Evolutionary conservation across 164 flowering plant genomes (phyloP), one percentile per base, ranked within the genome.

Genomic region (Piper longum): DNA sequence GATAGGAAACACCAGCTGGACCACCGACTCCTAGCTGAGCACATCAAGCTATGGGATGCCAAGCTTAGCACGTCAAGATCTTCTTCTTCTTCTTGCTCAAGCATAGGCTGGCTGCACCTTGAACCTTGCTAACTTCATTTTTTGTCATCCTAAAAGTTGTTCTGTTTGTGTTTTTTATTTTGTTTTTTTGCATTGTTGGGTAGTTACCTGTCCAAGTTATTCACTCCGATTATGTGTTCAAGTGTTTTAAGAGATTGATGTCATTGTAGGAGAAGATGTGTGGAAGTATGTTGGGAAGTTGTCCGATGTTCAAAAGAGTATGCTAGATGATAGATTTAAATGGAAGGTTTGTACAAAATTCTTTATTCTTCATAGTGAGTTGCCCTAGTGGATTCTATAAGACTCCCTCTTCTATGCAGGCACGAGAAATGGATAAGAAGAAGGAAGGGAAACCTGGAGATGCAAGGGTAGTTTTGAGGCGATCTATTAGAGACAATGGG

Each of bases 401-500:
- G 41, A 41, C 1, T 14, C 70, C 41, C 56, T 66, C 18, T 7
- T 59, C 62, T n/a, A 39, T 16, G 51, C 69, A 93, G 99, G 91
- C 96, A 7, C 84, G 96, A 62, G 99, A 93, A 71, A 93, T 93
- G 99, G 99, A 88, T 60, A 90, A 86, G 71, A 80, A 85, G 75
- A 93, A 76, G 77, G 99, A 93, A 80, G 99, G 99, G 42, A 82
- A 78, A 67, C 99, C 97, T 64, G 99, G 99, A 16, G 99, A 93
- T 72, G 88, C 89, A 43, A 81, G 96, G 75, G 96, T 89, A 68
- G 82, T 86, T 66, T 74, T 85, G 52, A 81, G 97, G 62, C 96
- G 99, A 54, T 85, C 97, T 64, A 95, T 93, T 64, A 81, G 97
- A 71, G 99, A 93, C 62, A 85, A 87, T 69, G 97, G 91, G 99